These are phyloP conservation scores for Gymnopus androsaceus DNA, from an alignment of 1,284 basidiomycete species.

Conservation along the genomic window DNA sequence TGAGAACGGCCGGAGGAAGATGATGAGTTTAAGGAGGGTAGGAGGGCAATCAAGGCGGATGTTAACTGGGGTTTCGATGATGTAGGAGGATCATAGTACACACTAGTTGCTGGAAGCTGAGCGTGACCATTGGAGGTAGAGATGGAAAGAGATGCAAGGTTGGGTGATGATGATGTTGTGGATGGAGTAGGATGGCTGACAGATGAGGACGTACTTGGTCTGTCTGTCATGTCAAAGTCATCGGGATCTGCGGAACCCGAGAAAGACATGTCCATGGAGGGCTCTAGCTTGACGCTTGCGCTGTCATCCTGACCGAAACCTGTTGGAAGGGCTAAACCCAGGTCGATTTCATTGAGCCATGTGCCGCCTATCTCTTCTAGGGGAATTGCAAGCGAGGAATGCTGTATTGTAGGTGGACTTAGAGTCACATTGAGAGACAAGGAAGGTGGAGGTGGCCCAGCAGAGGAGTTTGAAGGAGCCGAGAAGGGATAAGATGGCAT, in stretches of 20 bases:
- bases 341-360: slow-evolving; percentile 57
- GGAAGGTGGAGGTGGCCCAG: slow-evolving; percentile 14
- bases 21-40: slow-evolving; percentile 10
- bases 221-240: slow-evolving; percentile 10
- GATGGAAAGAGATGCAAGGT: background rate
- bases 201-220: slow-evolving; percentile 12
- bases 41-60: slow-evolving; percentile 11
- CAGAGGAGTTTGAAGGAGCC: slow-evolving; percentile 29
- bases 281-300: slow-evolving; percentile 52
- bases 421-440: slow-evolving; percentile 20
- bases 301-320: background rate
- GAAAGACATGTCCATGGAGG: slow-evolving; percentile 33
- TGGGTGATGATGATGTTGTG: slow-evolving; percentile 4
- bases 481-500: slow-evolving; percentile 39
- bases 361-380: slow-evolving; percentile 58
- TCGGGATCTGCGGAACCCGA: slow-evolving; percentile 9
- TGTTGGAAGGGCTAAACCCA: slow-evolving; percentile 29
- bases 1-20: slow-evolving; percentile 1
- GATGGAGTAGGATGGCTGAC: background rate
- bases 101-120: slow-evolving; percentile 11
- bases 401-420: slow-evolving; percentile 30
- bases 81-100: slow-evolving; percentile 11
- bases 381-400: slow-evolving; percentile 55
- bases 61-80: slow-evolving; percentile 4
- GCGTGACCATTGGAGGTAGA: background rate